Evolutionary conservation across 805 yeast genomes (phyloP).

Genomic region (Candida xiaguanensis): DNA sequence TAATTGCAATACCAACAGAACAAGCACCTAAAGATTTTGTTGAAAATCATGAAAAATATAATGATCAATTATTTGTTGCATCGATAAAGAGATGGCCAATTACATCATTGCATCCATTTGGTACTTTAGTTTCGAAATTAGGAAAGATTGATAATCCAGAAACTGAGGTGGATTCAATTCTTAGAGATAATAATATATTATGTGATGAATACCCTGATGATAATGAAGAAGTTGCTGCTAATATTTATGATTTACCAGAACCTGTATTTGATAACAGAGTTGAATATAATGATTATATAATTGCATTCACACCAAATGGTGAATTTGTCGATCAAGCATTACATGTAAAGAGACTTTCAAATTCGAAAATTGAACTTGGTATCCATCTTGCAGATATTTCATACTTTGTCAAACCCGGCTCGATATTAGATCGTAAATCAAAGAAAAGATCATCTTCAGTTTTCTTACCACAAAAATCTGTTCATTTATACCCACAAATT

Average conservation of each 20-base stretch:
- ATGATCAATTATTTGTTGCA: constrained; percentile 83
- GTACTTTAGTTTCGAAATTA: constrained; percentile 81
- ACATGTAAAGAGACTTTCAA: constrained; percentile 63
- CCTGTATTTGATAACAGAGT: constrained; percentile 39
- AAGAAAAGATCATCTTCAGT: constrained; percentile 89
- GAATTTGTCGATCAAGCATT: constrained; percentile 71
- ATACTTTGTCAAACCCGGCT: constrained; percentile 65
- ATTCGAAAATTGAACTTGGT: constrained; percentile 71
- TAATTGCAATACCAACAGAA: constrained; percentile 97
- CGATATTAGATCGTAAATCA: constrained; percentile 80
- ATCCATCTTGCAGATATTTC: constrained; percentile 83
- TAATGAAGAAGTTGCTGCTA: constrained; percentile 13
- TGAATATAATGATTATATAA: constrained; percentile 58
- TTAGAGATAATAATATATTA: constrained; percentile 80
- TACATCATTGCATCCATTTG: constrained; percentile 96
- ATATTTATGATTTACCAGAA: constrained; percentile 34
- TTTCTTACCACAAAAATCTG: constrained; percentile 71
- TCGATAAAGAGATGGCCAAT: constrained; percentile 99
- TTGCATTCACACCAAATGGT: constrained; percentile 60
- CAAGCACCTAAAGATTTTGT: constrained; percentile 96
- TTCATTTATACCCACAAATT: constrained; percentile 64
- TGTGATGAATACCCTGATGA: constrained; percentile 74
- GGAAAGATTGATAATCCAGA: constrained; percentile 75
- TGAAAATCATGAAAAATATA: constrained; percentile 81
- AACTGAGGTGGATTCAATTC: constrained; percentile 82